phyloP scores from a whole-genome alignment of 805 yeast genomes.

The Suhomyces pyralidae region DNA sequence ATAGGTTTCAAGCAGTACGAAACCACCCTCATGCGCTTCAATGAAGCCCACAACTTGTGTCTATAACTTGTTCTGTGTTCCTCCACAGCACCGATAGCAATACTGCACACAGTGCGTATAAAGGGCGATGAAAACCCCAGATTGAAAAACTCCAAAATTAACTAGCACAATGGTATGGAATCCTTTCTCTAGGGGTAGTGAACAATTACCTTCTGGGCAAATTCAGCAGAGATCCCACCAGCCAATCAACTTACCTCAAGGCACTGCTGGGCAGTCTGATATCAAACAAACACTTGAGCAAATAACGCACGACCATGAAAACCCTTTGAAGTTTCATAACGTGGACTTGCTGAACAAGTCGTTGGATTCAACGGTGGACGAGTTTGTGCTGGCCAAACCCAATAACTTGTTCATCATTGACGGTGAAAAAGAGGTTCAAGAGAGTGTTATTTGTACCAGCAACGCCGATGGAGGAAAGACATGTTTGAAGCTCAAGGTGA shows the following conservation, averaged over 20 bases:
- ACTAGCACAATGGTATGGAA: conserved; percentile 14
- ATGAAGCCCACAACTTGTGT: conserved; percentile 26
- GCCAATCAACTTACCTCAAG: conserved; percentile 16
- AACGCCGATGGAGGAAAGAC: conserved; percentile 45
- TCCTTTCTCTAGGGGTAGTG: conserved; percentile 7
- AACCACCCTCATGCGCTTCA: conserved; percentile 24
- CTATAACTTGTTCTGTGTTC: conserved; percentile 10
- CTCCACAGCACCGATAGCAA: neutral
- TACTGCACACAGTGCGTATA: neutral
- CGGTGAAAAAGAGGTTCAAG: conserved; percentile 34
- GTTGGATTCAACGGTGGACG: conserved; percentile 21
- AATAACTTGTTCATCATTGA: conserved; percentile 38
- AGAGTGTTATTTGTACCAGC: conserved; percentile 47
- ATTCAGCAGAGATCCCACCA: conserved; percentile 28
- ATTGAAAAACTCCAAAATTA: too few relatives aligned
- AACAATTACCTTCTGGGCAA: conserved; percentile 10
- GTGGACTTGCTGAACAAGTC: neutral
- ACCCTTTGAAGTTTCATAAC: neutral
- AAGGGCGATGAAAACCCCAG: neutral
- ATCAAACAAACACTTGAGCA: conserved; percentile 29
- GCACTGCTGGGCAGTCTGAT: conserved; percentile 13
- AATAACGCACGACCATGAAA: conserved; percentile 14
- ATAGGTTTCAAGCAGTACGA: conserved; percentile 26
- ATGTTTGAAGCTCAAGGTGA: conserved; percentile 41
- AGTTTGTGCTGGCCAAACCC: conserved; percentile 31